Evolutionary conservation across 768 basidiomycete species (phyloP), one percentile per base, ranked within the genome.

Genomic region (Calocybe cyanea): DNA sequence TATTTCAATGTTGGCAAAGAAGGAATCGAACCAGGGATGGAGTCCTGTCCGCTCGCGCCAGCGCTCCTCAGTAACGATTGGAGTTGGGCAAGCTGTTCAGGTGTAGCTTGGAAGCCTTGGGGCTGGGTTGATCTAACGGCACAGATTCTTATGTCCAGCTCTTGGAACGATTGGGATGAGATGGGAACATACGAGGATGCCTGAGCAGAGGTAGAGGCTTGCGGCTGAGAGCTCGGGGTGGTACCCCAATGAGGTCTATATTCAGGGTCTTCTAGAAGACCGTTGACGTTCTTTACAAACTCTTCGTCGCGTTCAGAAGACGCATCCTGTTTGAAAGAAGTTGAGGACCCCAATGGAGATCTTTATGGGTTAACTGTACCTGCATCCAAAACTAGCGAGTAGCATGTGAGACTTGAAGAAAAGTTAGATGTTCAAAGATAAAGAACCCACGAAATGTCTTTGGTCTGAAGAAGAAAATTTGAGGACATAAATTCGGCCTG

Each of bases 381-480:
- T 91, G 89, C 78, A 91, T 71, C 88, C 88, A 92, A 57, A 89
- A 92, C 89, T 92, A 55, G 32, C 41, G n/a, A 57, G 18, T 51
- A 49, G n/a, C n/a, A 43, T 40, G 34, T 35, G n/a, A n/a, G 34
- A n/a, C 34, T 35, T 18, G 34, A 5, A n/a, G 34, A 14, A 35
- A 35, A 18, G n/a, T 32, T 35, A n/a, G 17, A 18, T n/a, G 34
- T 18, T 7, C 7, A 14, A 35, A 14, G 14, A 35, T 35, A n/a
- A 14, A 6, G 43, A n/a, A 72, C 82, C 64, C 58, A 94, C 92
- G 63, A 96, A 95, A 63, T 93, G 87, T 51, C 82, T 80, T 59
- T 91, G 87, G 61, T 91, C 78, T 11, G 92, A 94, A 17, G 88
- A 92, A 0, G 86, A 83, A 70, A 96, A 95, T 66, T 88, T 91